Base-by-base conservation (phyloP, 495 filamentous ascomycete genomes). In the Penicillium roqueforti region DNA sequence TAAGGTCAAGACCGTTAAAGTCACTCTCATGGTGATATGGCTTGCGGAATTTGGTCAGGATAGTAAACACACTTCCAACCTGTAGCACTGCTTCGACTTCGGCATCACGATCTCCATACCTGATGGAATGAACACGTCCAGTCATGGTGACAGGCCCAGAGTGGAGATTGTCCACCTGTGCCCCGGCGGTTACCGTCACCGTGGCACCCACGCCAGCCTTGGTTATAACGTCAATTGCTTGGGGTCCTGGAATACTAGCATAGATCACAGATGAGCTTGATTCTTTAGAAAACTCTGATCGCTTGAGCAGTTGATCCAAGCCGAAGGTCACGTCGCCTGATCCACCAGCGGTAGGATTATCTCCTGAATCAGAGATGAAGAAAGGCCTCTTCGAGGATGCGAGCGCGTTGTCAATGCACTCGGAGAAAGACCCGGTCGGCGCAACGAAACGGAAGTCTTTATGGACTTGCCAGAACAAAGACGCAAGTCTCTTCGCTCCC, bases 281-380 rank as follows among this genome's bases (percentile, higher is more conserved):
- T 0, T 57, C 46, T 0, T 66, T 29, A 34, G 72, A 61, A 26
- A 83, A 79, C 42, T 82, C 80, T 0, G 80, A 59, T 8, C 78
- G 71, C 28, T 52, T 60, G 22, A 83, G 69, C 26, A 83, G 52
- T 44, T 73, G 65, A 0, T 68, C 67, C 6, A 83, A 62, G 0
- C 76, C 72, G 76, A 78, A 82, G 4, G 79, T 81, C 13, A 83
- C 75, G 58, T 82, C 78, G 1, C 80, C 80, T 0, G 77, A 75
- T 1, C 78, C 79, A 9, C 80, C 80, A 2, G 80, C 80, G 0
- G 80, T 83, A 4, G 77, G 80, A 36, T 82, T 82, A 56, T 82
- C 80, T 0, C 79, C 80, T 0, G 78, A 82, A 59, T 83, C 80
- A 0, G 80, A 82, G 40, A 83, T 77, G 58, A 81, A 83, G 56